Evolutionary conservation across 2,329 filamentous ascomycete genomes (phyloP).

Genomic region (Fusarium pseudoanthophilum): DNA sequence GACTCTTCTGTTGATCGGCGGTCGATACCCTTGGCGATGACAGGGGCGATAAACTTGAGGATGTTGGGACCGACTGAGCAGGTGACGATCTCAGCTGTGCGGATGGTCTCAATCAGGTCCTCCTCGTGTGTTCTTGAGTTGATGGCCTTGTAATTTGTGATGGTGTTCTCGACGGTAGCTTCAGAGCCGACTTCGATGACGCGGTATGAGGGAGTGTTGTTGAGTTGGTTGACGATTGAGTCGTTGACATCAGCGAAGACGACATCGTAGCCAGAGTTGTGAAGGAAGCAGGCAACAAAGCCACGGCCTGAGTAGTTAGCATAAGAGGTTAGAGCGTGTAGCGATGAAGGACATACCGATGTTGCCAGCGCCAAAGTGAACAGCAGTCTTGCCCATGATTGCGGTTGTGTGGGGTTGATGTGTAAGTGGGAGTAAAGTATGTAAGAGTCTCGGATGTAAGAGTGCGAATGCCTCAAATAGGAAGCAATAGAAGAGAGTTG

Average conservation of each 20-base stretch:
- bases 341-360: slow-evolving; percentile 66
- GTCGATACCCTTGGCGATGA: slow-evolving; percentile 94
- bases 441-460: neutral
- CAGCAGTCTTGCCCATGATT: slow-evolving; percentile 70
- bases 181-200: slow-evolving; percentile 93
- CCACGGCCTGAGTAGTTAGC: slow-evolving; percentile 65
- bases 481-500: neutral
- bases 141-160: slow-evolving; percentile 96
- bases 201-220: slow-evolving; percentile 80
- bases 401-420: slow-evolving; percentile 7
- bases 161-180: slow-evolving; percentile 81
- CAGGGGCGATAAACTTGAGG: slow-evolving; percentile 94
- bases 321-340: neutral
- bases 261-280: slow-evolving; percentile 95
- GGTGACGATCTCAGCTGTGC: slow-evolving; percentile 89
- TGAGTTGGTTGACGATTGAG: slow-evolving; percentile 80
- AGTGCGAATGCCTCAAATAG: neutral
- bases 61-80: slow-evolving; percentile 97
- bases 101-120: slow-evolving; percentile 85
- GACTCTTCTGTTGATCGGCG: slow-evolving; percentile 70
- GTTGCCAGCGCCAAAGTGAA: slow-evolving; percentile 89
- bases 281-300: slow-evolving; percentile 90
- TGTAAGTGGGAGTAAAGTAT: slow-evolving; percentile 17
- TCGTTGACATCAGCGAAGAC: slow-evolving; percentile 96
- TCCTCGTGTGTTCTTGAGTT: slow-evolving; percentile 89